phyloP scores from a whole-genome alignment of 2,329 filamentous ascomycete species.

The Aspergillus japonicus region DNA sequence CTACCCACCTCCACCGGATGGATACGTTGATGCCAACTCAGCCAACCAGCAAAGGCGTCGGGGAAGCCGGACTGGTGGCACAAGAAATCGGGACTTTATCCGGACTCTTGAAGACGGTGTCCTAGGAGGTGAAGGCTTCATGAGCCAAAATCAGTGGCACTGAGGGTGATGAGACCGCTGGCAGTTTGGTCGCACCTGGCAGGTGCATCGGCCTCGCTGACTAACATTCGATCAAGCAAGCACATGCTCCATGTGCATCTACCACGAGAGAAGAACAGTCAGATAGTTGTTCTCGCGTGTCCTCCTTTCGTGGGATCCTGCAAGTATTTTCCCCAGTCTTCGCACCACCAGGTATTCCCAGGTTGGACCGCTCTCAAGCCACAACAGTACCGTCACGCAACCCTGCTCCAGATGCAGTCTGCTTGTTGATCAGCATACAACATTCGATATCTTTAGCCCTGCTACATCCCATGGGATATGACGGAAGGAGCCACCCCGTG shows the following conservation, averaged over 20 bases:
- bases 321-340: neutral
- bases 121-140: conserved; percentile 80
- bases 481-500: neutral
- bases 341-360: neutral
- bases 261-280: conserved; percentile 8
- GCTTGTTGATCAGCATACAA: neutral
- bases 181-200: conserved; percentile 7
- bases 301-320: conserved; percentile 17
- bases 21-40: conserved; percentile 66
- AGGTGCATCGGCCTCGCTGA: conserved; percentile 15
- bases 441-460: neutral
- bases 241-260: conserved; percentile 17
- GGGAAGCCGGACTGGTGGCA: conserved; percentile 65
- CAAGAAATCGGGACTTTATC: conserved; percentile 78
- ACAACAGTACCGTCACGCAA: neutral
- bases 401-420: conserved; percentile 1
- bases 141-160: conserved; percentile 73
- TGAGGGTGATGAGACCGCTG: conserved; percentile 35
- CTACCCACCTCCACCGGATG: conserved; percentile 88
- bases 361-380: neutral
- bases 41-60: conserved; percentile 65
- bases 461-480: neutral
- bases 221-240: conserved; percentile 17
- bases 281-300: conserved; percentile 16
- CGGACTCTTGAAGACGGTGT: conserved; percentile 92